Base-by-base conservation (phyloP, 768 basidiomycete genomes). In the Kwoniella europaea region DNA sequence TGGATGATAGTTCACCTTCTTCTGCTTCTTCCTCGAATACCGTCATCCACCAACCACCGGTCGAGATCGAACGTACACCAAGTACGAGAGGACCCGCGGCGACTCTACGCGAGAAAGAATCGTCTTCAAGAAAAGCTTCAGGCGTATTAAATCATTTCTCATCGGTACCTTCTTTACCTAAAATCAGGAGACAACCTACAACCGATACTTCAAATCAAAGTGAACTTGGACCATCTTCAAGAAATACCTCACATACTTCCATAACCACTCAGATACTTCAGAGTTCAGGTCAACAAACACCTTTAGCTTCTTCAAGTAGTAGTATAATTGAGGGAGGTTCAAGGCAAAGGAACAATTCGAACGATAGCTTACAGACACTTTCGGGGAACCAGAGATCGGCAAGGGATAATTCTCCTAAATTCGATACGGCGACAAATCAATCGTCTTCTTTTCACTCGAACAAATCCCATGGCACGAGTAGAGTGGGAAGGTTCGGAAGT, bases 361-460 rank as follows among this genome's bases (percentile, higher is more conserved):
- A 58, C 5, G 78, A 79, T 52, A 75, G 74, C 42, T 60, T 76
- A 22, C 74, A 76, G 57, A 79, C 73, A 6, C 63, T 75, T n/a
- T 72, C 69, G 50, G 79, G 62, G 24, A 54, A 52, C 46, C 72
- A 63, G 42, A 41, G 55, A 13, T 50, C 24, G 16, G 56, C 22
- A 16, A 27, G 63, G 29, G 65, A 52, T 35, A 65, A 50, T 41
- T 70, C 68, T n/a, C 68, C 68, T n/a, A 46, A 42, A 27, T 56
- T 63, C 16, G 68, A 65, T 10, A 35, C 35, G 15, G 10, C 65
- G 3, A 64, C 63, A 16, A 62, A 46, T 7, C n/a, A 58, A 41
- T n/a, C n/a, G 4, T 24, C 44, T 3, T 43, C 54, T 29, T 10
- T 13, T 16, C 54, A 42, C 43, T 16, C 67, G 67, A 44, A 56